A percentile compares a stretch with the other conserved stretches of the same genome.
phyloP scores from a whole-genome alignment of 306 rosid genomes.

The Vachellia pachyceras region DNA sequence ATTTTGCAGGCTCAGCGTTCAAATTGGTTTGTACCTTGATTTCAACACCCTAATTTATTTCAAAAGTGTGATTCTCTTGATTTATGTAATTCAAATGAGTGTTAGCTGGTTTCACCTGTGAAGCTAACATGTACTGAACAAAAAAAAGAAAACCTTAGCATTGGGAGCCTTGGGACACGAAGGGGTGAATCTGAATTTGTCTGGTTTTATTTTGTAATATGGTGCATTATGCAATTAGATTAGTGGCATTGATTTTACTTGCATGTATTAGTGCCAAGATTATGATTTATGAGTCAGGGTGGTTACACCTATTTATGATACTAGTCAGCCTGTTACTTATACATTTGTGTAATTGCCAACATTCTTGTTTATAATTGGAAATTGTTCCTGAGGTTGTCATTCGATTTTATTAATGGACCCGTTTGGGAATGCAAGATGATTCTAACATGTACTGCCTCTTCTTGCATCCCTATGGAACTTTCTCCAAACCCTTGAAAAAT shows the following conservation, averaged over 20 bases:
- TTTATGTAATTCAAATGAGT: constrained; percentile 7
- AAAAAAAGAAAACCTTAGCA: too few species aligned
- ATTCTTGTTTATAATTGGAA: not conserved
- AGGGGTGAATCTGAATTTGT: not conserved
- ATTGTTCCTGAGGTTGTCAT: too few species aligned
- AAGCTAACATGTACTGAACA: constrained; percentile 21
- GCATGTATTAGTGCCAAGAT: not conserved
- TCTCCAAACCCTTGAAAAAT: too few species aligned
- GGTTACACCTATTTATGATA: not conserved
- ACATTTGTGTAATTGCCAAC: not conserved
- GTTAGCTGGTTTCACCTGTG: constrained; percentile 21
- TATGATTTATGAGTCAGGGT: not conserved
- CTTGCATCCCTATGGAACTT: too few species aligned
- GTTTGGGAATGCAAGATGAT: too few species aligned
- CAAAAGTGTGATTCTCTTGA: not conserved
- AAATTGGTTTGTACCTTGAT: not conserved
- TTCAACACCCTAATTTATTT: not conserved
- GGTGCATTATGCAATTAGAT: not conserved
- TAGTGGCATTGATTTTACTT: not conserved
- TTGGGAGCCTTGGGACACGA: not conserved
- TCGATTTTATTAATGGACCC: too few species aligned
- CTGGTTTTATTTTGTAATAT: constrained; percentile 3
- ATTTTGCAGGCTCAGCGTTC: not conserved
- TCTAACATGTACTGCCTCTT: too few species aligned
- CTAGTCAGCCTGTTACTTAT: not conserved